Percentiles rank a stretch among this genome's conserved stretches.
phyloP scores from a whole-genome alignment of 208 protist species.

The Leishmania mexicana region DNA sequence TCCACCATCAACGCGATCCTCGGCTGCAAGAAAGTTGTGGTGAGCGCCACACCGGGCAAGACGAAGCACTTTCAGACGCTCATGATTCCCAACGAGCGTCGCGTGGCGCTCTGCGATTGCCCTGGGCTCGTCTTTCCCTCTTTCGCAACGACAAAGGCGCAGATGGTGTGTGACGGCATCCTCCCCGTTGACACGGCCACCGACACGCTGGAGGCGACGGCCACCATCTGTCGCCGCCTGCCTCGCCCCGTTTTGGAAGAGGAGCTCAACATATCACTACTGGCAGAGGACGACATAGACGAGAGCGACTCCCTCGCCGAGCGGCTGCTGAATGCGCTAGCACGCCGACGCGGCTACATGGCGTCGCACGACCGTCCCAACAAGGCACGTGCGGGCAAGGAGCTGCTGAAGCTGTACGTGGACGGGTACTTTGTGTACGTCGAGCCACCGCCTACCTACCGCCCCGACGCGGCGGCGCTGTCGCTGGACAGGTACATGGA shows the following conservation, averaged over 20 bases:
- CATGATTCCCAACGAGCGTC: conserved; percentile 87
- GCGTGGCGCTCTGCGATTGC: conserved; percentile 97
- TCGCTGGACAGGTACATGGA: conserved; percentile 31
- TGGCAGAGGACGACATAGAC: conserved; percentile 70
- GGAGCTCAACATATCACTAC: conserved; percentile 64
- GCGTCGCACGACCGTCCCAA: conserved; percentile 95
- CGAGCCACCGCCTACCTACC: conserved; percentile 79
- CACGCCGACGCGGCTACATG: conserved; percentile 93
- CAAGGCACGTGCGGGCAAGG: conserved; percentile 86
- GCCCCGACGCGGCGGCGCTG: conserved; percentile 32
- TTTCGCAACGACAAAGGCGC: conserved; percentile 89
- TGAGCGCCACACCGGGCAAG: conserved; percentile 97
- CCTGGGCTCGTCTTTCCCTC: conserved; percentile 97
- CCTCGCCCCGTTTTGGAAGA: conserved; percentile 67
- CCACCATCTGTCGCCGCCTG: conserved; percentile 65
- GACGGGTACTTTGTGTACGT: conserved; percentile 83
- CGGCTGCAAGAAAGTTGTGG: conserved; percentile 94
- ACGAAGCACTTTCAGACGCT: conserved; percentile 99
- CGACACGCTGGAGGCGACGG: conserved; percentile 64
- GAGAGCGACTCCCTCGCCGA: conserved; percentile 65
- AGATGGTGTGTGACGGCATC: conserved; percentile 98
- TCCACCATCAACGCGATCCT: conserved; percentile 98
- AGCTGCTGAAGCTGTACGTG: conserved; percentile 97
- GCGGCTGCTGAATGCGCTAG: conserved; percentile 80
- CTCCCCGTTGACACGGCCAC: conserved; percentile 93